Conservation (phyloP, 2,329 filamentous ascomycete genomes). For the Cladosporium phlei region DNA sequence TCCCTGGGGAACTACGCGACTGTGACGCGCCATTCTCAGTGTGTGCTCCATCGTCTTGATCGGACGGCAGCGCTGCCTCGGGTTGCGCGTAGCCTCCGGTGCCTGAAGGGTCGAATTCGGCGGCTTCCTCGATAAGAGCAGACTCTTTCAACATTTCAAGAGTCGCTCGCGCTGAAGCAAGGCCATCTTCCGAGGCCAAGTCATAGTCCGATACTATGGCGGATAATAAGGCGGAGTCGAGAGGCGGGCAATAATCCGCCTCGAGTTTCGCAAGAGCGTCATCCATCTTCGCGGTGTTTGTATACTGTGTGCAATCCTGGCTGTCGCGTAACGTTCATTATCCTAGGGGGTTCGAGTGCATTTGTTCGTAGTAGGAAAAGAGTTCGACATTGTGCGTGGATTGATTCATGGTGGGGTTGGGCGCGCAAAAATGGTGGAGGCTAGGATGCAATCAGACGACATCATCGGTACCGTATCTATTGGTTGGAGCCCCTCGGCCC, state of each 20-base stretch:
- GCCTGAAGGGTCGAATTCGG: conserved; percentile 74
- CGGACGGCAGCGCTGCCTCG: conserved; percentile 10
- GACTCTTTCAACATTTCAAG: conserved; percentile 62
- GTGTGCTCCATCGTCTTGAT: conserved; percentile 29
- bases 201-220: conserved; percentile 73
- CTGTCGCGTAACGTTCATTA: background rate
- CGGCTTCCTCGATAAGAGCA: conserved; percentile 64
- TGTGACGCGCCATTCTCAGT: conserved; percentile 36
- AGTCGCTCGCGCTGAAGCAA: conserved; percentile 52
- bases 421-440: too few species aligned
- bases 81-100: conserved; percentile 46
- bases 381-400: background rate
- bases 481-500: too few species aligned
- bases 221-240: conserved; percentile 73
- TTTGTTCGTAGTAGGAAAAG: background rate
- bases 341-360: background rate
- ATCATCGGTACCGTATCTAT: too few species aligned
- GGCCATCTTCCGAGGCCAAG: conserved; percentile 49
- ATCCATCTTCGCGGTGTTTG: conserved; percentile 23
- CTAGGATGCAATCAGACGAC: too few species aligned
- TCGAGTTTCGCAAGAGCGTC: conserved; percentile 34
- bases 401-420: background rate
- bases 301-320: background rate
- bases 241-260: conserved; percentile 66
- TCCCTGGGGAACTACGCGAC: conserved; percentile 46